Evolutionary conservation across 2,329 filamentous ascomycete species (phyloP).

Genomic region (Dothideomycetes sp.): DNA sequence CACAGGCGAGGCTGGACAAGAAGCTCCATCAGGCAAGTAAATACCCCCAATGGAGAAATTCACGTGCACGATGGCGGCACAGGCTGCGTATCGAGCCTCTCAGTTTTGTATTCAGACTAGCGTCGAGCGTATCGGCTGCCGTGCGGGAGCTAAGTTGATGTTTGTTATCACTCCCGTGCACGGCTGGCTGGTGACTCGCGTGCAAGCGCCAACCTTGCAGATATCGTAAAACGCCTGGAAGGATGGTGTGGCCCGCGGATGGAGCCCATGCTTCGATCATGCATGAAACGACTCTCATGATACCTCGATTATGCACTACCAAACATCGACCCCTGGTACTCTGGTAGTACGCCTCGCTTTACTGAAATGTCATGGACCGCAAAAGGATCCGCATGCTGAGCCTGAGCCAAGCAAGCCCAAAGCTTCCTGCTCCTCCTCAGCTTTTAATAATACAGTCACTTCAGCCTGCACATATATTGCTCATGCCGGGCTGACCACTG

Average conservation of each 20-base stretch:
- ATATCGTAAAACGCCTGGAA: neutral
- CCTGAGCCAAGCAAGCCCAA: conserved; percentile 3
- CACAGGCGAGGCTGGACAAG: neutral
- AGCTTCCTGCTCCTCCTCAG: conserved; percentile 8
- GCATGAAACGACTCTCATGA: conserved; percentile 10
- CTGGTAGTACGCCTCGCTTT: conserved; percentile 4
- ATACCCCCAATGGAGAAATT: neutral
- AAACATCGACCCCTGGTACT: conserved; percentile 7
- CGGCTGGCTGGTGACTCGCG: neutral
- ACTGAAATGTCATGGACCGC: conserved; percentile 7
- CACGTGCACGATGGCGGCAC: neutral
- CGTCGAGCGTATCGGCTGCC: neutral
- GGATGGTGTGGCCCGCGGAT: conserved; percentile 3
- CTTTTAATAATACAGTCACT: conserved; percentile 9
- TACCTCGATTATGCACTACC: conserved; percentile 11
- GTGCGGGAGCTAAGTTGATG: neutral
- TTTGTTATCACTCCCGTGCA: neutral
- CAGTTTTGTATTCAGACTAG: neutral
- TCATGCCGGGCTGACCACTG: conserved; percentile 3
- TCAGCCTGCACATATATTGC: conserved; percentile 3
- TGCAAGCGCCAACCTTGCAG: neutral
- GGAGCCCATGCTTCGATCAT: conserved; percentile 6
- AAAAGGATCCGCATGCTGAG: conserved; percentile 6
- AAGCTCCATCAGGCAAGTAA: neutral
- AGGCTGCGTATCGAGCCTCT: neutral